Evolutionary conservation across 805 yeast genomes (phyloP), one percentile per base, ranked within the genome.

Genomic region (Ogataea haglerorum): DNA sequence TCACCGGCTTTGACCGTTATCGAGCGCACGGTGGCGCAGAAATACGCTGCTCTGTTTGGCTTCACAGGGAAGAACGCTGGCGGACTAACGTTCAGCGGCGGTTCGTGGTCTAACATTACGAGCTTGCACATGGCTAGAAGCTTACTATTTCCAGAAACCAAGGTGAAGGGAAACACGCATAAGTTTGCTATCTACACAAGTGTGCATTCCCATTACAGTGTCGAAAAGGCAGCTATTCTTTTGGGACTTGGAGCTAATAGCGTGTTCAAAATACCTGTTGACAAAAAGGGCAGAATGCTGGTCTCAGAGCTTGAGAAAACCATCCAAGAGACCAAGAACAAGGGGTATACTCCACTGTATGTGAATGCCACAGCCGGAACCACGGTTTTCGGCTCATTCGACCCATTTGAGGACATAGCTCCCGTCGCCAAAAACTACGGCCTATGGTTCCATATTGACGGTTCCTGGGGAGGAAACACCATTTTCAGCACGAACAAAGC

Each of bases 391-490:
- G 95, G 95, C 1, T 82, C 93, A 6, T 87, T 72, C 59, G 95
- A 86, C 54, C 79, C 82, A 15, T 71, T 86, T 51, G 68, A 56
- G 18, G 73, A 72, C 30, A 77, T 87, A 25, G 61, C 80, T 1
- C 54, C 43, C 1, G 58, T 86, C 2, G 78, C 89, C 12, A 65
- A 73, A 40, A 67, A 68, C 42, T 57, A 80, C 59, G 60, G 70
- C n/a, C 37, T 78, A 6, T 87, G 95, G 91, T 74, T 84, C 56
- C 95, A 86, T 59, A 75, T 86, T 29, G 95, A 86, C 62, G 95
- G 93, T 1, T 84, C 93, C 6, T 85, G 95, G 95, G 95, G 95
- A 24, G 95, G 91, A 7, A 87, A 87, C 52, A 80, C 83, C 8
- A 70, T 85, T 0, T 87, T 86, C 64, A 79, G 87, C 30, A 51